Percentiles rank a stretch among this genome's conserved stretches.
Conservation (phyloP, 2,329 filamentous ascomycete genomes). For the Aspergillus viridinutans region DNA sequence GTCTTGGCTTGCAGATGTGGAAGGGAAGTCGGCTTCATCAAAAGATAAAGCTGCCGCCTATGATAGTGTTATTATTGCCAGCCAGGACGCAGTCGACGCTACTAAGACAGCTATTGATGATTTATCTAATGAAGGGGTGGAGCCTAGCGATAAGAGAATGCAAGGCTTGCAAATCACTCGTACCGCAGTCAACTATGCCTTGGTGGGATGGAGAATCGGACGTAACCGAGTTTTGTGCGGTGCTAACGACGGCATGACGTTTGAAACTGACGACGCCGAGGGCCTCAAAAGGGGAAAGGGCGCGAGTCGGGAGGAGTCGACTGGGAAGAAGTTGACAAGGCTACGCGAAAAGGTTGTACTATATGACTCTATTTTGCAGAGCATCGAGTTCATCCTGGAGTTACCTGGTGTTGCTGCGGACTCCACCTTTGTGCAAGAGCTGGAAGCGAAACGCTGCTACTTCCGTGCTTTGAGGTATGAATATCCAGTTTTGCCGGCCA, state of each 20-base stretch:
- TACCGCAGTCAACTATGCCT: constrained; percentile 88
- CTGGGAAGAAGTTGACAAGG: constrained; percentile 70
- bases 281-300: constrained; percentile 52
- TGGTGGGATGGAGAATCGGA: constrained; percentile 92
- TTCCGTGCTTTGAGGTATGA: constrained; percentile 82
- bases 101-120: constrained; percentile 93
- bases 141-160: constrained; percentile 79
- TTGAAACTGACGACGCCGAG: constrained; percentile 43
- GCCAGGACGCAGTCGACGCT: constrained; percentile 90
- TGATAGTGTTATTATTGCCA: constrained; percentile 82
- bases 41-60: constrained; percentile 77
- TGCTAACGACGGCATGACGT: constrained; percentile 68
- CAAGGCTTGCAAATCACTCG: constrained; percentile 89
- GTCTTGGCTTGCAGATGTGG: constrained; percentile 42
- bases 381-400: constrained; percentile 82
- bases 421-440: constrained; percentile 65
- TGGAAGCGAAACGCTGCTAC: constrained; percentile 75
- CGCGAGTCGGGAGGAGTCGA: constrained; percentile 59
- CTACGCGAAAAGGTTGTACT: constrained; percentile 83
- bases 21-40: constrained; percentile 37
- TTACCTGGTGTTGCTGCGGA: constrained; percentile 88
- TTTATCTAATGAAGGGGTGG: constrained; percentile 73
- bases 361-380: constrained; percentile 88
- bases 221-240: constrained; percentile 87
- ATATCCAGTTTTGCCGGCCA: background rate